Base-by-base conservation (phyloP, 805 yeast species). In the Saccharomycopsis olivae region DNA sequence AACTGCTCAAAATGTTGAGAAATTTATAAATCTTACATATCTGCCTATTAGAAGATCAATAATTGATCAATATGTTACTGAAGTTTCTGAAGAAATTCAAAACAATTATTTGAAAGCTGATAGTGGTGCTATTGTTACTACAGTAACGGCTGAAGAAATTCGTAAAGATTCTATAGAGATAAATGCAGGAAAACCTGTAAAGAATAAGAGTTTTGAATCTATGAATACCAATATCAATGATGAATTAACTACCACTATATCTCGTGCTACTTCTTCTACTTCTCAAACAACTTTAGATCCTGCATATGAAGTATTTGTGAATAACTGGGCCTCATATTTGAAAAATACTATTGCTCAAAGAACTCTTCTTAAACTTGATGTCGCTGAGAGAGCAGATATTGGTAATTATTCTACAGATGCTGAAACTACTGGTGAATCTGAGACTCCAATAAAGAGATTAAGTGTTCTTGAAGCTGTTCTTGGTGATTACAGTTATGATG, bases 381-480 rank as follows among this genome's bases (percentile, higher is more conserved):
- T 34, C 21, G 14, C 23, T 20, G 23, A 33, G 11, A 24, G 10
- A 8, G n/a, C 24, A 4, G 15, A 10, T 20, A 33, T 41, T 20
- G 41, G 37, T 14, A 25, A 35, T 14, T 41, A 35, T 35, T 32
- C 34, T 9, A 38, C 38, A 16, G 42, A 38, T 11, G 36, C 31
- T 8, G 35, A 33, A 10, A 33, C 36, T n/a, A 20, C 36, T n/a
- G 33, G 23, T 6, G 37, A 23, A 13, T 32, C 30, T 11, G 27
- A 33, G 16, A 21, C 16, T 23, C 38, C 38, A 21, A 14, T 33
- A 13, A 40, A 23, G 32, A 40, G 44, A 40, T 21, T 40, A 15
- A 40, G 44, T 36, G 44, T 40, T 24, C 28, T 40, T 15, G 44
- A 40, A 11, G 44, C 44, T 21, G 32, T 40, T 24, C 31, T 40